Evolutionary conservation across 2,329 filamentous ascomycete species (phyloP).

Genomic region (Colletotrichum sp.): DNA sequence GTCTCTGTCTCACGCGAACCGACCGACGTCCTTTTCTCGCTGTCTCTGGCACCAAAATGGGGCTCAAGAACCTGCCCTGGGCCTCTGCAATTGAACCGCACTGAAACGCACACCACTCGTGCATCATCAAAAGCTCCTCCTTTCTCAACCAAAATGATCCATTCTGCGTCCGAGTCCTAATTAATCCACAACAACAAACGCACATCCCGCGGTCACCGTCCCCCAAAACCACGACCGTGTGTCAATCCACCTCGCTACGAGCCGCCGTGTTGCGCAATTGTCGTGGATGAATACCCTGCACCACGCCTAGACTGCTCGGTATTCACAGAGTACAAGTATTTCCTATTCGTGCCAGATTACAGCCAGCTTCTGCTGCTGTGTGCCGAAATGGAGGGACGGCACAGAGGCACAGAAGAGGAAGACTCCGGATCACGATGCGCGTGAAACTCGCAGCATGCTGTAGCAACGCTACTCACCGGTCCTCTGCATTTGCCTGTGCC

Average conservation of each 20-base stretch:
- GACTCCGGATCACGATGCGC: not conserved
- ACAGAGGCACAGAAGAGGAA: not conserved
- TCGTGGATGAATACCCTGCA: not conserved
- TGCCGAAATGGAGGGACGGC: not conserved
- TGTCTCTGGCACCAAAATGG: not conserved
- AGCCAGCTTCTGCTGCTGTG: not conserved
- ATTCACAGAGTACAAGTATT: not conserved
- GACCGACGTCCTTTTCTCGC: not conserved
- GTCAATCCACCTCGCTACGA: not conserved
- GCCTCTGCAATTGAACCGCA: not conserved
- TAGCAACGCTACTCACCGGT: not conserved
- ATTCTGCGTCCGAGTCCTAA: conserved; percentile 11
- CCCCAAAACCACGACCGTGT: not conserved
- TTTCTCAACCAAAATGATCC: not conserved
- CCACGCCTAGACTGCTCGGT: not conserved
- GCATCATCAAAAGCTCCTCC: not conserved
- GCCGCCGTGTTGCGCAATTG: not conserved
- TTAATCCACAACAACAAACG: conserved; percentile 4
- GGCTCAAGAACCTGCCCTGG: not conserved
- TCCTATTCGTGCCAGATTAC: not conserved
- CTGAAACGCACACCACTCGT: conserved; percentile 6
- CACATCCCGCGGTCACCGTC: not conserved
- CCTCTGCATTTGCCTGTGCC: not conserved
- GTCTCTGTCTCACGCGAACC: not conserved
- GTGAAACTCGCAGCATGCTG: not conserved